Evolutionary conservation across 257 asterid genomes (phyloP), one percentile per base, ranked within the genome.

Genomic region (Ocimum tenuiflorum): DNA sequence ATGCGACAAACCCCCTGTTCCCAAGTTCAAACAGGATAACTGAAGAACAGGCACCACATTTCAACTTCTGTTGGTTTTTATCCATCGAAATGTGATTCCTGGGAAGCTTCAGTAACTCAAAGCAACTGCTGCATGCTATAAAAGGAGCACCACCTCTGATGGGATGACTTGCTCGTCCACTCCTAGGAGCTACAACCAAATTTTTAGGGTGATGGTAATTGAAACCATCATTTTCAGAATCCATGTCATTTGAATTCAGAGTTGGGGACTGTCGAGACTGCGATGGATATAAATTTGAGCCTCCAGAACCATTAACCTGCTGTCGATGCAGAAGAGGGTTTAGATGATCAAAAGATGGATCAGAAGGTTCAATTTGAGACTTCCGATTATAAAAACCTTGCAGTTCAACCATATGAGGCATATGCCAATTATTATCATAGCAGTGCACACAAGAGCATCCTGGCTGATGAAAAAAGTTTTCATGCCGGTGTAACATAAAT

Each of bases 141-240:
- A 89, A 83, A 3, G 99, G 99, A 56, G 99, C 94, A 41, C 96
- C 99, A 46, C 99, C 97, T 27, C 90, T 87, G 46, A 92, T 60
- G 31, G 99, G 86, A 73, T 70, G 71, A 70, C 68, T 65, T 53
- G 74, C 67, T 12, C 65, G 77, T 45, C 76, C 84, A 38, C 73
- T 67, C 59, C 80, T 79, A 35, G 64, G 82, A 60, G 80, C 48
- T 6, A 74, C 80, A 39, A 68, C 79, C 65, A 78, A 60, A 74
- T 79, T 81, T 58, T 84, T 84, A 3, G 90, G 75, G 20, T 75
- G 85, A 47, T 63, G 84, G 69, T 69, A 76, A 67, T 70, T 79
- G 58, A 80, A 79, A 66, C 88, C 83, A 50, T 73, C 80, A 15
- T 50, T 78, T 50, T 83, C 85, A 5, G 81, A 70, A 72, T 83